phyloP scores from a whole-genome alignment of 73 alveolate species.

The Paramecium caudatum region DNA sequence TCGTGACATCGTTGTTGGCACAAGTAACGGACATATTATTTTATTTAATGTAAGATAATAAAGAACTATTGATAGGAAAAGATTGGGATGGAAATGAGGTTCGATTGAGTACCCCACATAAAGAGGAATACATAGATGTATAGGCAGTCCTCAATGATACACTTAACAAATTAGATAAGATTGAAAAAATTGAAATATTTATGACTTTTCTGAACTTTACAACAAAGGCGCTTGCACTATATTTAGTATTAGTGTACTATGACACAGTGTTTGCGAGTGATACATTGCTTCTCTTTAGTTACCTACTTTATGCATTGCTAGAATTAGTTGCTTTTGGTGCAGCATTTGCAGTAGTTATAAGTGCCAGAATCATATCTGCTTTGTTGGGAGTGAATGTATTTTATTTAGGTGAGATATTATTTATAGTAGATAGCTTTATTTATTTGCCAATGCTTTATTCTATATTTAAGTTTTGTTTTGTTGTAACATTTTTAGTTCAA shows the following conservation, averaged over 20 bases:
- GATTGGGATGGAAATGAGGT: conserved; percentile 37
- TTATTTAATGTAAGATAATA: neutral
- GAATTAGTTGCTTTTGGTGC: conserved; percentile 65
- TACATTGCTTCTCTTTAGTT: conserved; percentile 37
- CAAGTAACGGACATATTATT: conserved; percentile 65
- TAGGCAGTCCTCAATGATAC: conserved; percentile 21
- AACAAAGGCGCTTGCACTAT: conserved; percentile 23
- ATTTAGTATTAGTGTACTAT: conserved; percentile 6
- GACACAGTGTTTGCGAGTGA: conserved; percentile 23
- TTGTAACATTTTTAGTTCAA: conserved; percentile 51
- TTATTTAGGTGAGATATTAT: neutral
- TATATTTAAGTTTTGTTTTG: conserved; percentile 41
- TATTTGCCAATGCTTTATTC: conserved; percentile 49
- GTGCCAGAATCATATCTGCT: conserved; percentile 3
- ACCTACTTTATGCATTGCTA: conserved; percentile 43
- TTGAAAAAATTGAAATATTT: conserved; percentile 58
- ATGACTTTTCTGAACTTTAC: conserved; percentile 38
- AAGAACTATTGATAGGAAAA: conserved; percentile 33
- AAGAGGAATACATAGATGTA: conserved; percentile 17
- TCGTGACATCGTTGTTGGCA: neutral
- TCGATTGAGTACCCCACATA: neutral
- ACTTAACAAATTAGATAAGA: neutral
- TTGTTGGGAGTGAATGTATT: conserved; percentile 26
- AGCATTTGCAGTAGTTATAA: conserved; percentile 17
- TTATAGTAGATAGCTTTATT: conserved; percentile 17